phyloP scores from a whole-genome alignment of 441 rosid species.

The Gossypium davidsonii region DNA sequence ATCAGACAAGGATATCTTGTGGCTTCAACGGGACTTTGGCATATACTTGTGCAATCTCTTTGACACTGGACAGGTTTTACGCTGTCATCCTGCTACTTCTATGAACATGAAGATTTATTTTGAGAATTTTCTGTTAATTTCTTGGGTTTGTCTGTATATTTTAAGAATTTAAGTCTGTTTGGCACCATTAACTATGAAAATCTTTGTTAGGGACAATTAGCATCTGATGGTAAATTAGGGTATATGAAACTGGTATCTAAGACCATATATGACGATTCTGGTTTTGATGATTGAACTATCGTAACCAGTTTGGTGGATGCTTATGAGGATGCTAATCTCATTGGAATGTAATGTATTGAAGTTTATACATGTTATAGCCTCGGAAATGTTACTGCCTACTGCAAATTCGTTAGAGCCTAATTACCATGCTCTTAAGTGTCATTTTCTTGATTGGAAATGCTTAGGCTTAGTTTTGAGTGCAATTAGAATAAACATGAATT shows the following conservation, averaged over 20 bases:
- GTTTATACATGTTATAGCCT: background rate
- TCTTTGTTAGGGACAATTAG: background rate
- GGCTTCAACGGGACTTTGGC: conserved; percentile 98
- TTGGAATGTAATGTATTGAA: background rate
- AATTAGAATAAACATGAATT: background rate
- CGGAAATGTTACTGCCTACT: background rate
- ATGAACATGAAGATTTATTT: conserved; percentile 6
- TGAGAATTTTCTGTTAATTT: conserved; percentile 13
- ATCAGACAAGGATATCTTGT: conserved; percentile 85
- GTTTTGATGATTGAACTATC: background rate
- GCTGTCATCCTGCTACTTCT: conserved; percentile 3
- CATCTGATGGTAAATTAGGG: background rate
- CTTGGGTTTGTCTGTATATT: background rate
- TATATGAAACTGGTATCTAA: background rate
- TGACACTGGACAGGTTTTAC: conserved; percentile 94
- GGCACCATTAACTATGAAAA: background rate
- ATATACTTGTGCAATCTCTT: conserved; percentile 92
- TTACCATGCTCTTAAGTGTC: background rate
- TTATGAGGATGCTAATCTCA: background rate
- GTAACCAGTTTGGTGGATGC: background rate
- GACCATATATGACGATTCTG: background rate
- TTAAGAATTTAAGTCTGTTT: background rate
- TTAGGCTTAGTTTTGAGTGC: background rate
- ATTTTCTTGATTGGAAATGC: background rate
- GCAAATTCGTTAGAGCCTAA: background rate